These are phyloP conservation scores for Botryotinia calthae DNA, from an alignment of 2,329 filamentous ascomycete genomes.

Conservation along the genomic window DNA sequence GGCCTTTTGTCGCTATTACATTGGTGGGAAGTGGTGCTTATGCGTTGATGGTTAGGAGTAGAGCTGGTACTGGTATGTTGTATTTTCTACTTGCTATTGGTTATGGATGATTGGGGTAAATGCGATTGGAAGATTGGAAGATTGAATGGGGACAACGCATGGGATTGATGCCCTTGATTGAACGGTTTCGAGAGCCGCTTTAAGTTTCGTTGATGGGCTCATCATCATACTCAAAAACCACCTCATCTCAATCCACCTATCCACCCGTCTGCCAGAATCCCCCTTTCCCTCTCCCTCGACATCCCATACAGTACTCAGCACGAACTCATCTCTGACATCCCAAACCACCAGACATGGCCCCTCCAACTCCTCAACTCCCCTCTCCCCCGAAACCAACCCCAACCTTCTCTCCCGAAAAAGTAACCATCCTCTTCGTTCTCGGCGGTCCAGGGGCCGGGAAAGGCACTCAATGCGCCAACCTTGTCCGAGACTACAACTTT, in stretches of 20 bases:
- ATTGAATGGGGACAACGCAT: not conserved
- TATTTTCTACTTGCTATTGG: not conserved
- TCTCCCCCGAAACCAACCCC: slow-evolving; percentile 57
- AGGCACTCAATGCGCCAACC: slow-evolving; percentile 88
- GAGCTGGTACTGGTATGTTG: slow-evolving; percentile 39
- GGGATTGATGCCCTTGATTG: not conserved
- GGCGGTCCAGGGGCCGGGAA: slow-evolving; percentile 95
- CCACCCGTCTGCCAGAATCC: slow-evolving; percentile 12
- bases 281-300: not conserved
- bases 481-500: slow-evolving; percentile 87
- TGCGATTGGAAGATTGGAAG: not conserved
- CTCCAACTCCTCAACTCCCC: slow-evolving; percentile 39
- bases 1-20: slow-evolving; percentile 44
- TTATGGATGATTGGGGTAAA: not conserved
- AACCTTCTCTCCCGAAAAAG: slow-evolving; percentile 70
- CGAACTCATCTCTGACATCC: not conserved
- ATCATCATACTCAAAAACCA: not conserved
- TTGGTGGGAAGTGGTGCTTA: slow-evolving; percentile 49
- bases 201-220: slow-evolving; percentile 18
- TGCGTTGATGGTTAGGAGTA: slow-evolving; percentile 49
- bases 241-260: not conserved
- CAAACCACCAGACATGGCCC: slow-evolving; percentile 18
- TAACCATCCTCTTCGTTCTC: slow-evolving; percentile 95
- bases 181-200: slow-evolving; percentile 34
- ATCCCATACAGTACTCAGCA: not conserved